Percentiles rank a stretch among this genome's conserved stretches.
These are phyloP conservation scores for Ogataea angusta DNA, from an alignment of 805 yeast genomes.

Conservation along the genomic window DNA sequence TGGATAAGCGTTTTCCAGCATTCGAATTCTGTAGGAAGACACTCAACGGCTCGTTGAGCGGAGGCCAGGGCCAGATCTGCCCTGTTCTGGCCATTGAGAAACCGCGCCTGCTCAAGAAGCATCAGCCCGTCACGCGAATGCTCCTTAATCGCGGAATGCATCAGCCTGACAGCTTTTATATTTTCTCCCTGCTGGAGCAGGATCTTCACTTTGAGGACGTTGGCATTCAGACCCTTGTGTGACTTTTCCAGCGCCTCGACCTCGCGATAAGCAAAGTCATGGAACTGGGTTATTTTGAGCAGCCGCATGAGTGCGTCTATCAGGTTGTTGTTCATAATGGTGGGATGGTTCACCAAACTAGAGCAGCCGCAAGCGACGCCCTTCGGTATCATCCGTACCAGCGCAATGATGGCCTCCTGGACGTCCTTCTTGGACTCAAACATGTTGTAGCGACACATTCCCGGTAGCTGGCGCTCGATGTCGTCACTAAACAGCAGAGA, in stretches of 20 bases:
- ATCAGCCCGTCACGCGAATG: slow-evolving; percentile 57
- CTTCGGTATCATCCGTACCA: slow-evolving; percentile 44
- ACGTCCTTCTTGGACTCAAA: slow-evolving; percentile 35
- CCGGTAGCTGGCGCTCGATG: slow-evolving; percentile 54
- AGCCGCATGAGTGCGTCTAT: slow-evolving; percentile 48
- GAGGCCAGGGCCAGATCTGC: slow-evolving; percentile 54
- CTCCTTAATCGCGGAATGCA: slow-evolving; percentile 38
- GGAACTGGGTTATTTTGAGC: slow-evolving; percentile 37
- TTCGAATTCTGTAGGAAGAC: slow-evolving; percentile 73
- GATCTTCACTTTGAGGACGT: slow-evolving; percentile 41
- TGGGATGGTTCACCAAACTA: slow-evolving; percentile 31
- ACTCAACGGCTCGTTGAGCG: slow-evolving; percentile 57
- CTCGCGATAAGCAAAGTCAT: slow-evolving; percentile 37
- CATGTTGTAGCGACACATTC: slow-evolving; percentile 50
- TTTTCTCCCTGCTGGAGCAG: slow-evolving; percentile 42
- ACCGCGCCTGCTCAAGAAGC: slow-evolving; percentile 60
- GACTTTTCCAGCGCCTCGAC: slow-evolving; percentile 27
- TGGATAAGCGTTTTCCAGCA: slow-evolving; percentile 67
- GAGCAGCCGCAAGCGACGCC: slow-evolving; percentile 47
- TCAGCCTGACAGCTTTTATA: slow-evolving; percentile 42
- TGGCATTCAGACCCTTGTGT: slow-evolving; percentile 20
- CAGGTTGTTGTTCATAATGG: slow-evolving; percentile 47
- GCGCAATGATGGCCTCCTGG: slow-evolving; percentile 33
- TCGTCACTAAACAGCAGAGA: slow-evolving; percentile 51
- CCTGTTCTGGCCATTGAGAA: slow-evolving; percentile 52